Base-by-base conservation (phyloP, 2,329 filamentous ascomycete genomes). In the Penicillium fuscoglaucum region DNA sequence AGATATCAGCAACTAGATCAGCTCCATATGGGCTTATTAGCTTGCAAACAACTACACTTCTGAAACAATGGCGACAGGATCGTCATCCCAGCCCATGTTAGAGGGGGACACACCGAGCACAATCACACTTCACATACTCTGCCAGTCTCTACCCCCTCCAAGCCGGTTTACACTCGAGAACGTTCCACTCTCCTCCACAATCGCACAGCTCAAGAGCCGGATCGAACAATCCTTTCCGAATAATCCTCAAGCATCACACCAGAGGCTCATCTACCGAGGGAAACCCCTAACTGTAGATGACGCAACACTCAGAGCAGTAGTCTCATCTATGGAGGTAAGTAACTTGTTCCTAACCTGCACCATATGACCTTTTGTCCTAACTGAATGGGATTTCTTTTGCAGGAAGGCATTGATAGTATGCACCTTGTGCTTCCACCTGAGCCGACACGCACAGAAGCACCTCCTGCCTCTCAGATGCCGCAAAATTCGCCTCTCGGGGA, bases 201-300 rank as follows among this genome's bases (percentile, higher is more conserved):
- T 88, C 48, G 77, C 72, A 21, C 75, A 80, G 50, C 73, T 88
- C n/a, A 84, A 83, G 62, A 67, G 75, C 44, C 78, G 74, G 54
- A 82, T 88, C 55, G 76, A 80, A 47, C 67, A 80, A 58, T 71
- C 76, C 10, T 70, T 86, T n/a, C 76, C 81, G 9, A 74, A 74
- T 31, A 74, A 75, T 55, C 80, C 82, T 33, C 52, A 72, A 9
- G 75, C 79, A 0, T 69, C 76, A 19, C 70, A 76, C 44, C 85
- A 87, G 73, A 78, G 84, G 44, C 69, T 88, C 58, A 85, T 87
- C 21, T 86, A 85, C 64, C 74, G 79, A 50, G 85, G 85, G 21
- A 77, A 81, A 56, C 78, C 81, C 29, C 76, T 87, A 7, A 68
- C 77, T 7, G 76, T 82, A 61, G 78, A 83, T 58, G 72, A 74